Percentiles rank a stretch among this genome's conserved stretches.
phyloP scores from a whole-genome alignment of 2,329 filamentous ascomycete species.

The Aureobasidium musti region DNA sequence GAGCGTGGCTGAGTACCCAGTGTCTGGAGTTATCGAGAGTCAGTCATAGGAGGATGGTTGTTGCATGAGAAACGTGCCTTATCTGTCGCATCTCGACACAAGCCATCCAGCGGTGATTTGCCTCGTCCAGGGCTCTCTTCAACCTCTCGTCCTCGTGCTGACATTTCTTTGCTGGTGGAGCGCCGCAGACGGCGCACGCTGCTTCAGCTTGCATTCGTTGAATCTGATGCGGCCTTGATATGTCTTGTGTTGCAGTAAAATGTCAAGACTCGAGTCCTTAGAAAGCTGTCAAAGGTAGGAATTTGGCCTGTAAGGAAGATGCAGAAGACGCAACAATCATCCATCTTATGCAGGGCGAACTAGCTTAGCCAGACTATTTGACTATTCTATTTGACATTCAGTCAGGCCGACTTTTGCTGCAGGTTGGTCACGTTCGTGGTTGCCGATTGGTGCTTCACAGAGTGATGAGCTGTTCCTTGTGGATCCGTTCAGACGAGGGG shows the following conservation, averaged over 20 bases:
- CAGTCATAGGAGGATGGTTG: background rate
- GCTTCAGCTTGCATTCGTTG: conserved; percentile 34
- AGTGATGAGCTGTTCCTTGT: conserved; percentile 7
- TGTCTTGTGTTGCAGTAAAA: background rate
- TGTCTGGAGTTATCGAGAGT: conserved; percentile 40
- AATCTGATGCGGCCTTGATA: background rate
- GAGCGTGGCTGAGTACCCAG: conserved; percentile 51
- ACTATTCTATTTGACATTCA: background rate
- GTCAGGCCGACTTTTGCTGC: conserved; percentile 12
- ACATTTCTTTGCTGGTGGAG: conserved; percentile 39
- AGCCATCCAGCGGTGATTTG: conserved; percentile 37
- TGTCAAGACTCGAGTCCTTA: background rate
- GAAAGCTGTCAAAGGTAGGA: background rate
- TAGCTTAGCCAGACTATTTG: background rate
- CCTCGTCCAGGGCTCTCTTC: conserved; percentile 40
- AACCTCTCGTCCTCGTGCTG: conserved; percentile 41
- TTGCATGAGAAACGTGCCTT: conserved; percentile 33
- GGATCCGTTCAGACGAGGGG: background rate
- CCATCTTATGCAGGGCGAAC: background rate
- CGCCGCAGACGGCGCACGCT: conserved; percentile 43
- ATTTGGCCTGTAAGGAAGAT: background rate
- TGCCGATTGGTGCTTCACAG: conserved; percentile 11
- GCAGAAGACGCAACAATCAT: background rate
- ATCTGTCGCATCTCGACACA: conserved; percentile 35
- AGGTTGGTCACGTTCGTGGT: conserved; percentile 1